phyloP scores from a whole-genome alignment of 768 basidiomycete species.

The Sporobolomyces roseus region DNA sequence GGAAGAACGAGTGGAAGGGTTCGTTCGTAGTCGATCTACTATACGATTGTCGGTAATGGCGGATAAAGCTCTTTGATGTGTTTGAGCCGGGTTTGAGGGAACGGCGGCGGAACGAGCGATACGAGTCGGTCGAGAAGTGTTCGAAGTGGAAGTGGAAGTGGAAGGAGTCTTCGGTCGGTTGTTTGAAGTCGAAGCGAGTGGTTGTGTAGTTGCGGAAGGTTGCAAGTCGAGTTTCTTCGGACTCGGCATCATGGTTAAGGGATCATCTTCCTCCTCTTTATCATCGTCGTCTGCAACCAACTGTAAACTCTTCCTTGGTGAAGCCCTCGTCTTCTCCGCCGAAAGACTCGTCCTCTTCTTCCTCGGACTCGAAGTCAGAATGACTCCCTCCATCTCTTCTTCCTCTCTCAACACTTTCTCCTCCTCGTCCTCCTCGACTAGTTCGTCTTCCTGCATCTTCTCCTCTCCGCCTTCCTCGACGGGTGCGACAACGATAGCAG shows the following conservation, averaged over 20 bases:
- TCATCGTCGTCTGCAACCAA: slow-evolving; percentile 10
- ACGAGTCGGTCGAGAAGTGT: slow-evolving; percentile 21
- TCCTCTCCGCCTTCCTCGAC: background rate
- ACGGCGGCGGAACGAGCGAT: slow-evolving; percentile 19
- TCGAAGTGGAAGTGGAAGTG: background rate
- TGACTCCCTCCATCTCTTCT: slow-evolving; percentile 17
- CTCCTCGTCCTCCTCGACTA: slow-evolving; percentile 2
- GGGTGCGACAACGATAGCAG: background rate
- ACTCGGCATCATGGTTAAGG: slow-evolving; percentile 10
- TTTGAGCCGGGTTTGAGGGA: background rate
- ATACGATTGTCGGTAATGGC: too few species aligned
- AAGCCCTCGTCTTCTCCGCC: too few species aligned
- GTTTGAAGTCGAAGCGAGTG: background rate
- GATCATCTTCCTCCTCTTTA: slow-evolving; percentile 18
- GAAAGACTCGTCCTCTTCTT: slow-evolving; percentile 4
- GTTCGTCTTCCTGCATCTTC: slow-evolving; percentile 6
- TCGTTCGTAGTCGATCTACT: too few species aligned
- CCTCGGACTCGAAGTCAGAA: background rate
- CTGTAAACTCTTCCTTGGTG: slow-evolving; percentile 10
- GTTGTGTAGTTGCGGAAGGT: background rate
- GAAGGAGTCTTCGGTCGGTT: slow-evolving; percentile 18
- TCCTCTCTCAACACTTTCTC: slow-evolving; percentile 9
- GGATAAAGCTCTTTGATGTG: too few species aligned
- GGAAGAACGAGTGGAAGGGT: slow-evolving; percentile 26
- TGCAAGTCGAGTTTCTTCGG: background rate